A percentile compares a stretch with the other conserved stretches of the same genome.
phyloP scores from a whole-genome alignment of 306 rosid genomes.

The Cucumis sativus region Cucumber_9930_V3 NC_026660.2:3716001-3716500 shows the following conservation, averaged over 20 bases:
- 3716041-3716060: background rate
- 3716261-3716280: slow-evolving; percentile 16
- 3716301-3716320: slow-evolving; percentile 84
- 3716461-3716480: slow-evolving; percentile 18
- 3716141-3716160: slow-evolving; percentile 15
- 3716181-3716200: slow-evolving; percentile 9
- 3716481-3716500: background rate
- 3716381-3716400: slow-evolving; percentile 74
- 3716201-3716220: slow-evolving; percentile 14
- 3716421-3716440: slow-evolving; percentile 74
- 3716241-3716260: slow-evolving; percentile 44
- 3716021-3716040: background rate
- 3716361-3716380: slow-evolving; percentile 94
- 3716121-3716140: slow-evolving; percentile 19
- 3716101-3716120: background rate
- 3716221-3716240: slow-evolving; percentile 24
- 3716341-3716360: slow-evolving; percentile 91
- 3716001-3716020: background rate
- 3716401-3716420: slow-evolving; percentile 97
- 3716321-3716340: slow-evolving; percentile 55
- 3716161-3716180: slow-evolving; percentile 15
- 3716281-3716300: slow-evolving; percentile 81
- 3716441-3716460: slow-evolving; percentile 56
- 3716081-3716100: background rate
- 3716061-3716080: background rate